A percentile compares a stretch with the other conserved stretches of the same genome.
Conservation (phyloP, 2,329 filamentous ascomycete species). For the Akanthomyces muscarius region DNA sequence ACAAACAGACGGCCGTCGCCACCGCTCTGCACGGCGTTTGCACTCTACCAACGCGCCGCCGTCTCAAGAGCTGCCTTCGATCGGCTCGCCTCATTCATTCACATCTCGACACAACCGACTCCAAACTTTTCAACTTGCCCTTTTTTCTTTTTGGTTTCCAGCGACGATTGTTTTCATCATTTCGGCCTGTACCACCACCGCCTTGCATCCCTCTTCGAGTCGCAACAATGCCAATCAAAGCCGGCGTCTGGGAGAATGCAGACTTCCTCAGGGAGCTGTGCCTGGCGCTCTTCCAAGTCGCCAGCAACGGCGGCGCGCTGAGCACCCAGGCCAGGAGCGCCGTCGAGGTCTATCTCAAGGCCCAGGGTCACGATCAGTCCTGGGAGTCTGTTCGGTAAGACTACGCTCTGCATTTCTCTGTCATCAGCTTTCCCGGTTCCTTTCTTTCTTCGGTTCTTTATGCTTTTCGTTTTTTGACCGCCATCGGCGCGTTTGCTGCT, state of each 20-base stretch:
- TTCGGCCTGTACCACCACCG: not conserved
- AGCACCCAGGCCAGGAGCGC: slow-evolving; percentile 26
- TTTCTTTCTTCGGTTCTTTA: slow-evolving; percentile 11
- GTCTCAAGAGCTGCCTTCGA: not conserved
- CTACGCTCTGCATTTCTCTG: not conserved
- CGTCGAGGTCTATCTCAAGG: slow-evolving; percentile 32
- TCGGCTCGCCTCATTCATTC: not conserved
- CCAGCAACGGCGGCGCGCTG: slow-evolving; percentile 27
- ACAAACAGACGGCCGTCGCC: not conserved
- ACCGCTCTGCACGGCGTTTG: not conserved
- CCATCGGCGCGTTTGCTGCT: not conserved
- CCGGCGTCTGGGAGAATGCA: slow-evolving; percentile 30
- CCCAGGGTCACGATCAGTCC: slow-evolving; percentile 32
- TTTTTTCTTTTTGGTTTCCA: not conserved
- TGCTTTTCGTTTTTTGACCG: not conserved
- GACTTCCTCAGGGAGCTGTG: slow-evolving; percentile 33
- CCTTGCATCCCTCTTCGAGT: not conserved
- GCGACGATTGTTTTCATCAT: not conserved
- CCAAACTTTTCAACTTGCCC: not conserved
- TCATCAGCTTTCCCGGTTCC: not conserved
- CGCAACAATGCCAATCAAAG: slow-evolving; percentile 1
- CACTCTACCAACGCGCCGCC: not conserved
- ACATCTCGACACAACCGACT: not conserved
- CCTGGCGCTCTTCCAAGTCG: slow-evolving; percentile 31
- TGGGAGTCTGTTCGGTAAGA: slow-evolving; percentile 45